Percentiles rank a stretch among this genome's conserved stretches.
phyloP scores from a whole-genome alignment of 352 stramenopile species.

The Phytophthora syringae region DNA sequence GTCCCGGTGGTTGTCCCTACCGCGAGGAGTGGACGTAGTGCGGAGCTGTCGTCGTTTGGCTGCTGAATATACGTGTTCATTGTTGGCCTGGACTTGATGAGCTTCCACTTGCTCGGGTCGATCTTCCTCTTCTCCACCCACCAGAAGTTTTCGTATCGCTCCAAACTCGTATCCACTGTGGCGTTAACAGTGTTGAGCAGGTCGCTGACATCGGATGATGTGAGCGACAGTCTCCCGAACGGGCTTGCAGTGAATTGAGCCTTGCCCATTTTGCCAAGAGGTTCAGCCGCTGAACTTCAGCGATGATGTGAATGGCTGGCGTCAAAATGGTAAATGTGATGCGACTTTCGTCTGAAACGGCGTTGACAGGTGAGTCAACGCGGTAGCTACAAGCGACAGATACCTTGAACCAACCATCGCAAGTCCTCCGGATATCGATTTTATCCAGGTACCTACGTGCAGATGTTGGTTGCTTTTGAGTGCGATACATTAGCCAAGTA shows the following conservation, averaged over 20 bases:
- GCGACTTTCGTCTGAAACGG: no score
- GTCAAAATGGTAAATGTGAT: slow-evolving; percentile 1
- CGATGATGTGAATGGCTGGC: background rate
- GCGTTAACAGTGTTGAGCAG: slow-evolving; percentile 13
- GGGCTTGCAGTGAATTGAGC: slow-evolving; percentile 19
- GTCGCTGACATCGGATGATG: slow-evolving; percentile 4
- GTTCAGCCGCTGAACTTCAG: no score
- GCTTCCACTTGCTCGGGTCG: slow-evolving; percentile 18
- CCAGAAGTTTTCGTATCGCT: slow-evolving; percentile 23
- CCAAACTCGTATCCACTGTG: slow-evolving; percentile 13
- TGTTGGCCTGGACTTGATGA: slow-evolving; percentile 17
- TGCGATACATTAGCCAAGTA: no score
- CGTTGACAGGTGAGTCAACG: no score
- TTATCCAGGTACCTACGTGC: slow-evolving; percentile 1
- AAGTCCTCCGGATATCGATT: background rate
- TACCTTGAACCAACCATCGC: slow-evolving; percentile 1
- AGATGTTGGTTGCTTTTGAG: background rate
- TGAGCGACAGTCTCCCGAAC: slow-evolving; percentile 19
- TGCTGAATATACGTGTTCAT: slow-evolving; percentile 18
- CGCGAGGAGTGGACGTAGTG: slow-evolving; percentile 14
- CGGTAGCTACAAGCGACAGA: background rate
- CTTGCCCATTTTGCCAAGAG: slow-evolving; percentile 24
- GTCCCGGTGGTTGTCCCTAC: slow-evolving; percentile 18
- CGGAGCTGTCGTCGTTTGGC: background rate
- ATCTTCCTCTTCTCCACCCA: slow-evolving; percentile 26